phyloP scores from a whole-genome alignment of 306 rosid species.

The Fragaria nilgerrensis region DNA sequence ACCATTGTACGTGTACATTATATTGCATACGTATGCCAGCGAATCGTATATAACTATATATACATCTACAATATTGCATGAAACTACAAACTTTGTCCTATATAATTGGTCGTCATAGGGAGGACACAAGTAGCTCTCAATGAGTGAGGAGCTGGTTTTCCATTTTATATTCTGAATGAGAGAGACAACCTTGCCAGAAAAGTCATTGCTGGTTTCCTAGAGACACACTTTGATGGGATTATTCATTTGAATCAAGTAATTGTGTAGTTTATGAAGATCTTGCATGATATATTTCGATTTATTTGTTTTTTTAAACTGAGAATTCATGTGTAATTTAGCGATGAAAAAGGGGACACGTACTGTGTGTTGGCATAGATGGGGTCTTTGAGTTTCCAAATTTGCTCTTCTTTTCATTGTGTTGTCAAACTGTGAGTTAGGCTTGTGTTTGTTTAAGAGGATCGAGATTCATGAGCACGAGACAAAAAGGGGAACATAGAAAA shows the following conservation, averaged over 20 bases:
- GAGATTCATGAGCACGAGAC: conserved; percentile 27
- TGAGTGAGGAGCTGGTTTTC: conserved; percentile 4
- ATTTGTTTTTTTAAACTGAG: neutral
- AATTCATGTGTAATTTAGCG: conserved; percentile 15
- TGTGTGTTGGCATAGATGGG: neutral
- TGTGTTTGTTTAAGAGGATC: conserved; percentile 24
- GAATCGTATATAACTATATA: neutral
- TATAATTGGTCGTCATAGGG: neutral
- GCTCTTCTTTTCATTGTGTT: conserved; percentile 22
- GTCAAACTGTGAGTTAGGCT: conserved; percentile 8
- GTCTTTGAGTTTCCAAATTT: conserved; percentile 5
- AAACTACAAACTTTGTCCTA: conserved; percentile 3
- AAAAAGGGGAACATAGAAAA: neutral
- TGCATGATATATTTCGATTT: neutral
- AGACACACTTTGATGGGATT: conserved; percentile 26
- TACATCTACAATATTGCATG: neutral
- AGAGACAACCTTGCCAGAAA: conserved; percentile 28
- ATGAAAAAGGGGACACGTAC: conserved; percentile 32
- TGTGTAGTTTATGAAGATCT: neutral
- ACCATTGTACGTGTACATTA: neutral
- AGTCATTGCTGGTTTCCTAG: conserved; percentile 24
- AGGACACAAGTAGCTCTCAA: conserved; percentile 8
- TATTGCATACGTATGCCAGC: neutral
- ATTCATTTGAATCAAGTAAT: neutral
- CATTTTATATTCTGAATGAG: neutral